Evolutionary conservation across 176 grass and related monocot species (phyloP), one percentile per base, ranked within the genome.

Genomic region (Aegilops sharonensis): DNA sequence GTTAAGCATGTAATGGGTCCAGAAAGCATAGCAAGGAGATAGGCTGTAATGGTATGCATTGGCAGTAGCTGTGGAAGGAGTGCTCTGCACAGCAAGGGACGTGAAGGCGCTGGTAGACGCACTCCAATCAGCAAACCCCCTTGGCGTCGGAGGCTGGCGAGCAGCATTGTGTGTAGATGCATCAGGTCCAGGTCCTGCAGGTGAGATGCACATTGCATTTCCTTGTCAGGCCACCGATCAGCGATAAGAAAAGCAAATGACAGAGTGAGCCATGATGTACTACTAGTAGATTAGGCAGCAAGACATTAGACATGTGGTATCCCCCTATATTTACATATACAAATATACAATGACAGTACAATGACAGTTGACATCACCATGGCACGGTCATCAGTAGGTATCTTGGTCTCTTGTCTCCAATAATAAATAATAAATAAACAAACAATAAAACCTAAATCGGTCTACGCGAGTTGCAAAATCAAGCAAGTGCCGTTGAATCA

Each of bases 111-210:
- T 78, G 78, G 47, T 84, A 61, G 85, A 60, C 1, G 85, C 27
- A 2, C 80, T 87, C 89, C 89, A 90, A 34, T 90, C 89, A 11
- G 80, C 9, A 5, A 90, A 87, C 18, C 85, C 85, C 71, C 85
- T 84, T 2, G 43, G 35, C 20, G 24, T 43, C 11, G 23, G 80
- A 72, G 80, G 21, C 37, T 61, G 83, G 25, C 21, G 80, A 66
- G 75, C 75, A 47, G 35, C 85, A 79, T 45, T 79, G 77, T 89
- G 52, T 29, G 31, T 1, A 2, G 82, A 57, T 27, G 86, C 61
- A 45, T 66, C 89, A n/a, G 85, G 4, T 62, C 68, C 89, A 54
- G 56, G 78, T 61, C 74, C 84, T 82, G 88, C 61, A 69, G 25
- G n/a, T 59, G 23, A 77, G 4, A 77, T 77, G 48, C 1, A 56